Base-by-base conservation (phyloP, 495 filamentous ascomycete species). In the Letharia lupina region DNA sequence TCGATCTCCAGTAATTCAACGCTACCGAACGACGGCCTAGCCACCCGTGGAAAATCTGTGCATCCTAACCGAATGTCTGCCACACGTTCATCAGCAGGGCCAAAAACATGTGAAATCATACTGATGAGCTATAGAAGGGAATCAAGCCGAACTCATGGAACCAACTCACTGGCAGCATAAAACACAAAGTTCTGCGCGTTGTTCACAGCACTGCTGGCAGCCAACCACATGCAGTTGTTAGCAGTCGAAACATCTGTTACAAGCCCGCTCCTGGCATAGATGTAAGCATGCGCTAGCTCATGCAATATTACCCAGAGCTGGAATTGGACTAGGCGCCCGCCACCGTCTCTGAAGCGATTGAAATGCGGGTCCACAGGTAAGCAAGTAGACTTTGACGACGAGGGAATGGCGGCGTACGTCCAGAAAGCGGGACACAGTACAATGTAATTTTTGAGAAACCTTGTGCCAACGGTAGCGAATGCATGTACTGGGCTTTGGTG, bases 261-360 rank as follows among this genome's bases (percentile, higher is more conserved):
- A 18, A 10, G 11, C 10, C 54, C 48, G 31, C 6, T 54, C 1
- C 16, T 18, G 23, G 33, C 37, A 28, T 47, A 64, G 15, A 68
- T 40, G 59, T 68, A 68, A 16, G 2, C 18, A 61, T 68, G 66
- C 50, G 47, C 61, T 41, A 68, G 23, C 59, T 68, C 66, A 63
- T 68, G 61, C 61, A 68, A 35, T 23, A 68, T 18, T 3, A 35
- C 23, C 66, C 61, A 68, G 11, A 64, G 50, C 28, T 64, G 66
- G 31, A 39, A 64, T 6, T 41, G 13, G 11, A 39, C 23, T 20
- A 68, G 1, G 0, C 31, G 23, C 4, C 0, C 5, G 5, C 66
- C 66, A 41, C 44, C 23, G 0, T 39, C 20, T 3, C 20, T 3
- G 61, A 68, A 68, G 9, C 35, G 41, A 35, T 48, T 42, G 18